A percentile compares a stretch with the other conserved stretches of the same genome.
Conservation (phyloP, 768 basidiomycete genomes). For the Dacryopinax primogenitus region DNA sequence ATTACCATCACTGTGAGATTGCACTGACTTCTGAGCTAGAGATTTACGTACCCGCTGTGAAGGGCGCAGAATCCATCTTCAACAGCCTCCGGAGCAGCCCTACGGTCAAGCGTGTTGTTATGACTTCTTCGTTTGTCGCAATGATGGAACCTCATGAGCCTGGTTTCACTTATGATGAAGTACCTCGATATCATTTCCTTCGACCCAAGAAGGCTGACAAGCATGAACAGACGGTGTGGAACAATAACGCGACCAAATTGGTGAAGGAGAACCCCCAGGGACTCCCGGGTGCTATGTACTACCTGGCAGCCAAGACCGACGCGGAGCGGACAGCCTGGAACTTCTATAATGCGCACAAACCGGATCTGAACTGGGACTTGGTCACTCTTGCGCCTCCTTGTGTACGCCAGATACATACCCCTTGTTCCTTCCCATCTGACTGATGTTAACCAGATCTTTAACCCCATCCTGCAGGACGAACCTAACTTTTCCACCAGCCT, state of each 20-base stretch:
- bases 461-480: neutral
- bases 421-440: neutral
- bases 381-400: neutral
- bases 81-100: conserved; percentile 15
- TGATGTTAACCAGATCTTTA: neutral
- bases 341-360: neutral
- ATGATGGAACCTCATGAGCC: conserved; percentile 14
- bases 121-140: conserved; percentile 21
- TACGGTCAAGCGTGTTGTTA: conserved; percentile 21
- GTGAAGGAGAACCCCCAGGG: conserved; percentile 20
- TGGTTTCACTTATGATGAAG: conserved; percentile 16
- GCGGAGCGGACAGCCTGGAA: conserved; percentile 15
- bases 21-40: conserved; percentile 12
- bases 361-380: neutral
- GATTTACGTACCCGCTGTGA: conserved; percentile 18
- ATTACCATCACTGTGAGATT: neutral
- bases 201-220: neutral
- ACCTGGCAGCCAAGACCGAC: conserved; percentile 18
- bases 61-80: conserved; percentile 19
- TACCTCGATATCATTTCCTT: neutral
- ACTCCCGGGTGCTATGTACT: conserved; percentile 17
- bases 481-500: neutral
- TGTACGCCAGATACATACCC: neutral
- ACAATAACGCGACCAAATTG: conserved; percentile 15
- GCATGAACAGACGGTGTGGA: conserved; percentile 21